A percentile compares a stretch with the other conserved stretches of the same genome.
phyloP scores from a whole-genome alignment of 352 stramenopile species.

The Phytophthora lateralis region DNA sequence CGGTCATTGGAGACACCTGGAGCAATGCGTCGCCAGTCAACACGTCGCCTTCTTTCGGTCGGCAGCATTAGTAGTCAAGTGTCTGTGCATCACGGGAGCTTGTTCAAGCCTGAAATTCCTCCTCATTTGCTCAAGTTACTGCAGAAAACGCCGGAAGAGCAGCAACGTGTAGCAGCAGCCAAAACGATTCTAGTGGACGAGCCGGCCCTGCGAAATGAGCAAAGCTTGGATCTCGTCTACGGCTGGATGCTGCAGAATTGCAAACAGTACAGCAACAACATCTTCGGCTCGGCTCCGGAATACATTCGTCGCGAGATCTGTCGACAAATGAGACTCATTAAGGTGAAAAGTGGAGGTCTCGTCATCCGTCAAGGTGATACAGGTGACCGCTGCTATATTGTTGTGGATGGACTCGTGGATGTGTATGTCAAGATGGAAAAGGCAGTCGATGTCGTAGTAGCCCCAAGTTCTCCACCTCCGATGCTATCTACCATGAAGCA shows the following conservation, averaged over 20 bases:
- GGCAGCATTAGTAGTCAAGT: constrained; percentile 3
- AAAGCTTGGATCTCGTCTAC: constrained; percentile 75
- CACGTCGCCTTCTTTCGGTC: constrained; percentile 6
- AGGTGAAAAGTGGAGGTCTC: constrained; percentile 51
- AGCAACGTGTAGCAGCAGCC: constrained; percentile 51
- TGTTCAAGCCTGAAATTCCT: constrained; percentile 43
- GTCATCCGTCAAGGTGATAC: constrained; percentile 78
- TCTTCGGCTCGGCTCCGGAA: constrained; percentile 74
- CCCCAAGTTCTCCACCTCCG: constrained; percentile 12
- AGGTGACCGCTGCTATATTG: constrained; percentile 78
- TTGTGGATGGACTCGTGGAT: constrained; percentile 76
- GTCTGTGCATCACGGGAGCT: constrained; percentile 13
- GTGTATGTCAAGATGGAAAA: constrained; percentile 73
- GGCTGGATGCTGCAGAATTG: constrained; percentile 84
- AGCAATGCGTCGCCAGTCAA: constrained; percentile 30
- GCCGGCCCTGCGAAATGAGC: constrained; percentile 56
- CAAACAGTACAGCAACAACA: constrained; percentile 85
- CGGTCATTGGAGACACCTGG: constrained; percentile 7
- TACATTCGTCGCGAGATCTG: constrained; percentile 84
- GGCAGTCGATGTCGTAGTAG: constrained; percentile 23
- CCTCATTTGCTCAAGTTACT: constrained; percentile 63
- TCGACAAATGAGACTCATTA: constrained; percentile 75
- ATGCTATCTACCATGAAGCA: constrained; percentile 28
- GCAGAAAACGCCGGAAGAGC: constrained; percentile 57
- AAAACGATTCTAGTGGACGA: constrained; percentile 64